Evolutionary conservation across 495 filamentous ascomycete species (phyloP).

Genomic region (Neurospora sp.): DNA sequence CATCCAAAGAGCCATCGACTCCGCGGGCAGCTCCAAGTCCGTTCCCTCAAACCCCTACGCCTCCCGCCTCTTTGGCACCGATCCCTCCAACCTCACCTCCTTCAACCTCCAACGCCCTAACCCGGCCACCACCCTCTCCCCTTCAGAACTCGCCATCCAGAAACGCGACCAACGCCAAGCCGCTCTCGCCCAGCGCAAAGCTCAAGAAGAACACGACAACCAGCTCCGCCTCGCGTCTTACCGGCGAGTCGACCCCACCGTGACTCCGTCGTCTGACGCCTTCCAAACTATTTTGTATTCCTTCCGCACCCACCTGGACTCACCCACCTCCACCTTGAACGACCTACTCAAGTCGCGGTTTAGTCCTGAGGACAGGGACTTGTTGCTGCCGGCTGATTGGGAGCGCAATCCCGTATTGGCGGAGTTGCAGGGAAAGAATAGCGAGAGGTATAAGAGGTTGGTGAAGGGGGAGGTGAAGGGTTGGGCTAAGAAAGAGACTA

Average conservation of each 20-base stretch:
- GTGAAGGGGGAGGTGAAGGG: neutral
- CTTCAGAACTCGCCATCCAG: neutral
- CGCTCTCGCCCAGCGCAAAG: neutral
- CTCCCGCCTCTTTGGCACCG: neutral
- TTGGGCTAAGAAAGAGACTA: neutral
- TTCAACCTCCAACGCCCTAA: neutral
- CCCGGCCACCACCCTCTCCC: neutral
- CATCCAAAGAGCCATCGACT: neutral
- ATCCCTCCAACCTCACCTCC: neutral
- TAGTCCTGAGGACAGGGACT: slow-evolving; percentile 3
- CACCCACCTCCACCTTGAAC: slow-evolving; percentile 2
- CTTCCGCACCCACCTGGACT: slow-evolving; percentile 1
- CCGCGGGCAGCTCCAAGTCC: neutral
- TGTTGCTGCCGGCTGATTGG: slow-evolving; percentile 10
- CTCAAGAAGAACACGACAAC: slow-evolving; percentile 2
- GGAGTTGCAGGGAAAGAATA: slow-evolving; percentile 11
- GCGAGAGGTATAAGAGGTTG: slow-evolving; percentile 8
- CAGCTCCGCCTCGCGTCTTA: neutral
- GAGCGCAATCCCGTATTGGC: slow-evolving; percentile 4
- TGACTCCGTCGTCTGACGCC: slow-evolving; percentile 2
- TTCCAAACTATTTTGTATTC: slow-evolving; percentile 3
- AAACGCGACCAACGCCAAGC: neutral
- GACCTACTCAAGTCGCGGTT: slow-evolving; percentile 10
- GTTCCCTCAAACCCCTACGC: neutral
- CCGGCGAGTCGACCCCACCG: slow-evolving; percentile 7